Conservation (phyloP, 345 rosid species). For the Isatis tinctoria region DNA sequence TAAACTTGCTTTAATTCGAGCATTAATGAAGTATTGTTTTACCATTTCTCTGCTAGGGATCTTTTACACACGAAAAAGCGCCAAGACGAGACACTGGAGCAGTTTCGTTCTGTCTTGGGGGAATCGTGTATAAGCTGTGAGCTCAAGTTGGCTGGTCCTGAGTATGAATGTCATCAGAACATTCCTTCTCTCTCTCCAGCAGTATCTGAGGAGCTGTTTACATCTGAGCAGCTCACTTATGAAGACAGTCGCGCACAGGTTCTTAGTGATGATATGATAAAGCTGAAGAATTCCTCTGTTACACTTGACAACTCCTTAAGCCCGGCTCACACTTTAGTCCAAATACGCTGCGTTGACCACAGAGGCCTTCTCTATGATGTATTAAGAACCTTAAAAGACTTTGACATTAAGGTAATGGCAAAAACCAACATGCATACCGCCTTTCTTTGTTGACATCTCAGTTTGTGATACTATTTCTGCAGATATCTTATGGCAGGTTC, state of each 20-base stretch:
- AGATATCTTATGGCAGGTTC: conserved; percentile 78
- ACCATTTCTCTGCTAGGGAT: conserved; percentile 43
- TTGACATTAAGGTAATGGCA: conserved; percentile 50
- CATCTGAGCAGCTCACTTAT: conserved; percentile 41
- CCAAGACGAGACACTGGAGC: conserved; percentile 53
- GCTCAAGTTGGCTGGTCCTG: conserved; percentile 64
- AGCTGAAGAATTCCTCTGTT: conserved; percentile 48
- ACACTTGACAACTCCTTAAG: conserved; percentile 71
- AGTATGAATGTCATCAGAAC: conserved; percentile 53
- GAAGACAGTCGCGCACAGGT: conserved; percentile 49
- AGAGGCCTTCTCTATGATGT: conserved; percentile 79
- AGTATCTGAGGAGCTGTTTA: conserved; percentile 56
- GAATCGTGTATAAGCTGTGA: conserved; percentile 77
- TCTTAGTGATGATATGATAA: conserved; percentile 58
- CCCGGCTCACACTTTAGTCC: conserved; percentile 76
- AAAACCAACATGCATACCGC: too few species aligned
- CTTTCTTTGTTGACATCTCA: background rate
- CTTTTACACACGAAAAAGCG: conserved; percentile 57
- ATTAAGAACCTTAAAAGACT: conserved; percentile 79
- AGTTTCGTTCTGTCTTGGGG: conserved; percentile 63
- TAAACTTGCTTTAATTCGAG: background rate
- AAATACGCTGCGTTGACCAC: conserved; percentile 62
- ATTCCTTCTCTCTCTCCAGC: conserved; percentile 51
- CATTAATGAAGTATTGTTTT: background rate
- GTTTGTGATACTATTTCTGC: conserved; percentile 17